Evolutionary conservation across 2,329 filamentous ascomycete species (phyloP).

Genomic region (Drechslerella dactyloides): DNA sequence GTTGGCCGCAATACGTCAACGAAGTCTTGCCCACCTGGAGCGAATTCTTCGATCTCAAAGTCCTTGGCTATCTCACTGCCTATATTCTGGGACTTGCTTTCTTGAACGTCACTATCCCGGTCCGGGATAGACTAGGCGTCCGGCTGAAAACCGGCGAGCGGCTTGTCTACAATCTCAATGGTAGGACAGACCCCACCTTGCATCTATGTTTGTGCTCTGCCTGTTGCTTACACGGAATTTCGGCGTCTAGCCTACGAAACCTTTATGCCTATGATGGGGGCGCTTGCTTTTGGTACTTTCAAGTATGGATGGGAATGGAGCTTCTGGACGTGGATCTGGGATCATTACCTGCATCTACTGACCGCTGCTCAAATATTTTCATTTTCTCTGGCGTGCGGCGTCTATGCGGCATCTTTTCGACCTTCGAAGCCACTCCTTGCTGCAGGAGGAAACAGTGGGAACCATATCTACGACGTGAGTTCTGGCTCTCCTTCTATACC

Average conservation of each 20-base stretch:
- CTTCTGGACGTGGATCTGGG: slow-evolving; percentile 90
- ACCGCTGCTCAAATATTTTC: slow-evolving; percentile 82
- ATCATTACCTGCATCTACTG: slow-evolving; percentile 86
- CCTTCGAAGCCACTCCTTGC: slow-evolving; percentile 73
- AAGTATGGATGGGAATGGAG: slow-evolving; percentile 77
- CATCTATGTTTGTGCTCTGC: neutral
- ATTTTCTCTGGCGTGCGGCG: slow-evolving; percentile 73
- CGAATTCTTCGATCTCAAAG: slow-evolving; percentile 79
- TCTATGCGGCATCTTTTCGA: slow-evolving; percentile 84
- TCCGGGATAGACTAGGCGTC: slow-evolving; percentile 70
- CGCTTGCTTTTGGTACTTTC: slow-evolving; percentile 74
- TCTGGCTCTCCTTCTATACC: neutral
- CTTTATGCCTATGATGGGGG: slow-evolving; percentile 70
- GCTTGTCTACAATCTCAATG: slow-evolving; percentile 58
- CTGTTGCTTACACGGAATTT: neutral
- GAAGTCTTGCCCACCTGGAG: slow-evolving; percentile 63
- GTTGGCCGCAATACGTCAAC: slow-evolving; percentile 72
- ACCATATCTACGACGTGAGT: slow-evolving; percentile 76
- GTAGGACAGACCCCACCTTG: slow-evolving; percentile 55
- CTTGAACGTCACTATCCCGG: slow-evolving; percentile 78
- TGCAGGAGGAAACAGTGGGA: slow-evolving; percentile 79
- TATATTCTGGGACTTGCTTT: slow-evolving; percentile 64
- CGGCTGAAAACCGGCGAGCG: slow-evolving; percentile 61
- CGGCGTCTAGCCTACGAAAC: slow-evolving; percentile 36
- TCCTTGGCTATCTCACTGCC: slow-evolving; percentile 77